These are phyloP conservation scores for Thielaviopsis euricoi DNA, from an alignment of 2,329 filamentous ascomycete species.

Conservation along the genomic window DNA sequence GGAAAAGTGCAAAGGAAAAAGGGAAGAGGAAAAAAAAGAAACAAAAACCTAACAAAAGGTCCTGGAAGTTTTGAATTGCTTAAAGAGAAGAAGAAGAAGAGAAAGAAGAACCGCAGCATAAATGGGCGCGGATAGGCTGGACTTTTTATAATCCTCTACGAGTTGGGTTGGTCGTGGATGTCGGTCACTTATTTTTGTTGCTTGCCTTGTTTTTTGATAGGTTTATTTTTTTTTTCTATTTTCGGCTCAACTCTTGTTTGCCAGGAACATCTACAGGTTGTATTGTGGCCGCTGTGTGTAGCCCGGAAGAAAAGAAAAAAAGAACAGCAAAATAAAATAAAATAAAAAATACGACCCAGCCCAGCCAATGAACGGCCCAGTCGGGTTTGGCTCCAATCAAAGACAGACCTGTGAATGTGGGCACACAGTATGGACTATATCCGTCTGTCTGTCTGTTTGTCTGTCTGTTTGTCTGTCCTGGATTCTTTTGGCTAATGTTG, in stretches of 20 bases:
- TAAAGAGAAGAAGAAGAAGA: conserved; percentile 33
- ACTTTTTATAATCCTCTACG: background rate
- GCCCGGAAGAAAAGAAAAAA: too few species aligned
- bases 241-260: background rate
- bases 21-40: conserved; percentile 21
- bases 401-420: too few species aligned
- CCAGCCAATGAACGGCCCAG: background rate
- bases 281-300: background rate
- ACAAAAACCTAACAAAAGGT: conserved; percentile 37
- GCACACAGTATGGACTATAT: background rate
- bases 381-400: too few species aligned
- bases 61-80: conserved; percentile 45
- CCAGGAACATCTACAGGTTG: background rate
- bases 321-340: too few species aligned
- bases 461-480: too few species aligned
- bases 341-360: too few species aligned
- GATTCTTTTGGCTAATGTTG: too few species aligned
- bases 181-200: too few species aligned
- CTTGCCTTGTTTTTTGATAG: too few species aligned
- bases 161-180: background rate
- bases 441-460: too few species aligned
- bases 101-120: conserved; percentile 18
- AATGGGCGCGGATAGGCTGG: conserved; percentile 15
- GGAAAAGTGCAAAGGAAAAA: conserved; percentile 21
- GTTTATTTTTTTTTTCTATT: background rate